Base-by-base conservation (phyloP, 495 filamentous ascomycete genomes). In the Hypoxylon subgilvum region DNA sequence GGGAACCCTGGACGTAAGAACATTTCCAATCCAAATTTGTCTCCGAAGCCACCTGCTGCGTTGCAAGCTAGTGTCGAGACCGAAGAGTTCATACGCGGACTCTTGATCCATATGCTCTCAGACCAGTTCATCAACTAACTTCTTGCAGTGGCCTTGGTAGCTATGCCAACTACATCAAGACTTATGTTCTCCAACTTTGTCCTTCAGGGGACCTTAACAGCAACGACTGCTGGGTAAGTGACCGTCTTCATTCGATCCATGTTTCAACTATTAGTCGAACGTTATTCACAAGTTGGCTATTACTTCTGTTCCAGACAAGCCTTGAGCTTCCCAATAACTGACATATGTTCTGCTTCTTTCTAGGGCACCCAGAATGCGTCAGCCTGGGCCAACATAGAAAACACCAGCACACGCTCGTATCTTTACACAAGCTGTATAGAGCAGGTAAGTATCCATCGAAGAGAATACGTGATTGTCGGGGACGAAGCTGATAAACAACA, bases 391-490 rank as follows among this genome's bases (percentile, higher is more conserved):
- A 68, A 72, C 49, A 55, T 63, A 13, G 61, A 64, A 8, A 80
- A 77, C 52, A 63, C 43, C 10, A 55, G 21, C 12, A 41, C 27
- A 23, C 70, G 78, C 14, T 78, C 75, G 3, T 81, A 79, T 47
- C 66, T 81, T 12, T 81, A 79, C 44, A 71, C 69, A 21, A 72
- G 76, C 14, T 81, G 78, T 52, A 69, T 73, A 18, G 78, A 81
- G 53, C 69, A 73, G 62, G 66, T 66, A 12, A 34, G 31, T 5
- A 34, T 34, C 6, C n/a, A 13, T 10, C 31, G 2, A 14, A n/a
- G n/a, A 43, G 8, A 17, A 6, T 12, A 9, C 16, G 12, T 5
- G 2, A 30, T 28, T 4, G 2, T 6, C 38, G 19, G 28, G 39
- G 12, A n/a, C n/a, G n/a, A n/a, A n/a, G 7, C 22, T 21, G 39